Conservation (phyloP, 768 basidiomycete species). For the Kwoniella heveanensis region DNA sequence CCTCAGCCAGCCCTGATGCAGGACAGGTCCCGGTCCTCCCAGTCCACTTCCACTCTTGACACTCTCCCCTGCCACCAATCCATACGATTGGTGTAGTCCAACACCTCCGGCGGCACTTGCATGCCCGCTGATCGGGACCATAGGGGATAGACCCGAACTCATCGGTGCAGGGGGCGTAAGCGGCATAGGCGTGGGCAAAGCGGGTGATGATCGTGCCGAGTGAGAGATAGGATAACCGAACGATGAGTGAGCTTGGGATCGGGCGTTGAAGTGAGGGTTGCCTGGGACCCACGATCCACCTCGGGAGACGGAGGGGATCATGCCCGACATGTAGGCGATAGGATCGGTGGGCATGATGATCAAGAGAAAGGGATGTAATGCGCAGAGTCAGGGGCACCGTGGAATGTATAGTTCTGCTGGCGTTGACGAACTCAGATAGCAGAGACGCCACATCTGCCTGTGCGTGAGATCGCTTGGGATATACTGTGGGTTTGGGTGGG, state of each 20-base stretch:
- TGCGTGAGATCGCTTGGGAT: too few species aligned
- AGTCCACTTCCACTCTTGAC: background rate
- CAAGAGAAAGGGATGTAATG: too few species aligned
- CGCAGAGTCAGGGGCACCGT: too few species aligned
- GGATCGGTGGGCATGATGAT: conserved; percentile 40
- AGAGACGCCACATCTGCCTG: too few species aligned
- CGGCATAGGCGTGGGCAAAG: conserved; percentile 1
- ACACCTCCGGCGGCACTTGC: background rate
- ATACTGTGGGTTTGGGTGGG: too few species aligned
- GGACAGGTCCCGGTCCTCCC: too few species aligned
- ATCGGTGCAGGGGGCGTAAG: conserved; percentile 4
- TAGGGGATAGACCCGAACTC: background rate
- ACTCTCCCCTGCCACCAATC: background rate
- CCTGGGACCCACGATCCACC: conserved; percentile 42
- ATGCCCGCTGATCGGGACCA: background rate
- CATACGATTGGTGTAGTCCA: too few species aligned
- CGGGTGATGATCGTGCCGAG: conserved; percentile 2
- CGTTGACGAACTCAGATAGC: too few species aligned
- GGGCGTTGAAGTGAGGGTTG: too few species aligned
- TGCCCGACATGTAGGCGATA: conserved; percentile 46
- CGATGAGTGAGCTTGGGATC: background rate
- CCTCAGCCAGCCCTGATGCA: conserved; percentile 9
- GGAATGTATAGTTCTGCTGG: too few species aligned
- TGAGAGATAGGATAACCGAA: background rate
- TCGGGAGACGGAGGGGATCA: conserved; percentile 40